Evolutionary conservation across 495 filamentous ascomycete species (phyloP).

Genomic region (Collariella sp.): DNA sequence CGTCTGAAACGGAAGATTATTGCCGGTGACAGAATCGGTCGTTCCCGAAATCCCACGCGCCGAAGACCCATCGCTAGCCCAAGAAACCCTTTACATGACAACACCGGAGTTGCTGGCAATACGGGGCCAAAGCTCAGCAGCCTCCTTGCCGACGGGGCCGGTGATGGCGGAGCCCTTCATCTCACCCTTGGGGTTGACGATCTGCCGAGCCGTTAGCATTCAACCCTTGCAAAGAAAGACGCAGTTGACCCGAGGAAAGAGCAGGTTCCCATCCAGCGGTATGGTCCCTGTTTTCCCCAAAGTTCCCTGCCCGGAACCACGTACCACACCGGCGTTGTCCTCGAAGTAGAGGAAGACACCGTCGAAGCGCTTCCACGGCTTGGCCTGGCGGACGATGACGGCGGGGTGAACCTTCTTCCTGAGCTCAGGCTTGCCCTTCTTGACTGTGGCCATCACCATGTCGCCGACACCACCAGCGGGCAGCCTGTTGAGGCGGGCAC

Average conservation of each 20-base stretch:
- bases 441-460: slow-evolving; percentile 99
- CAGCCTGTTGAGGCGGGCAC: slow-evolving; percentile 95
- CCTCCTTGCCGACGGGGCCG: slow-evolving; percentile 98
- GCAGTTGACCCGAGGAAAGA: not conserved
- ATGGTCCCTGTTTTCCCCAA: not conserved
- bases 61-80: slow-evolving; percentile 14
- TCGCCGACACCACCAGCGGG: slow-evolving; percentile 97
- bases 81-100: slow-evolving; percentile 73
- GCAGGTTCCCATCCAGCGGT: not conserved
- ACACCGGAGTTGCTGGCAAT: slow-evolving; percentile 99
- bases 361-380: slow-evolving; percentile 96
- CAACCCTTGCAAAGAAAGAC: not conserved
- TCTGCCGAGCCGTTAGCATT: slow-evolving; percentile 44
- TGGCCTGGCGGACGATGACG: slow-evolving; percentile 94
- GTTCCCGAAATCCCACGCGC: slow-evolving; percentile 25
- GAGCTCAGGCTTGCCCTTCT: slow-evolving; percentile 99
- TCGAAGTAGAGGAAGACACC: slow-evolving; percentile 99
- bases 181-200: slow-evolving; percentile 99
- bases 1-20: slow-evolving; percentile 18
- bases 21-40: slow-evolving; percentile 23
- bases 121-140: slow-evolving; percentile 99
- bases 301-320: slow-evolving; percentile 29
- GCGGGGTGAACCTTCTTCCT: slow-evolving; percentile 99
- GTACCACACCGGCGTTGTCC: slow-evolving; percentile 98
- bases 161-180: slow-evolving; percentile 99